Percentiles rank a stretch among this genome's conserved stretches.
These are phyloP conservation scores for Phytophthora fragariaefolia DNA, from an alignment of 352 stramenopile species.

Conservation along the genomic window DNA sequence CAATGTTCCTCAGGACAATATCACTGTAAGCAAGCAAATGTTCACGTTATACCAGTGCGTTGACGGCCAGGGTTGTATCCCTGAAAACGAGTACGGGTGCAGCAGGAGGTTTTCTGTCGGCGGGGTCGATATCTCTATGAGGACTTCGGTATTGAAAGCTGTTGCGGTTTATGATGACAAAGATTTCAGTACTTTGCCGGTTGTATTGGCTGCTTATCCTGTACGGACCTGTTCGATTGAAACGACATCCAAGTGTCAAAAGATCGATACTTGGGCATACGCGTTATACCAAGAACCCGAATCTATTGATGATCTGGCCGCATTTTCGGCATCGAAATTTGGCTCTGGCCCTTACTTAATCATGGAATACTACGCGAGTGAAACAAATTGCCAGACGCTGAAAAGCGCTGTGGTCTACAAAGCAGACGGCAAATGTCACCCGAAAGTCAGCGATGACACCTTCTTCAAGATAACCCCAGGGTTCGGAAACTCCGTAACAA, in stretches of 20 bases:
- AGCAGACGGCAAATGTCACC: slow-evolving; percentile 5
- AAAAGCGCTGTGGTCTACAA: not conserved
- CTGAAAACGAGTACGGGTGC: not conserved
- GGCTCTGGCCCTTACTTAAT: not conserved
- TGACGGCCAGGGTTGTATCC: not conserved
- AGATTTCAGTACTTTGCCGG: not conserved
- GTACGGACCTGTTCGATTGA: not conserved
- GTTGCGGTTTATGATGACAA: not conserved
- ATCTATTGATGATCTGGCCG: not conserved
- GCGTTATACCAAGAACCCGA: not conserved
- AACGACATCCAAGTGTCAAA: not conserved
- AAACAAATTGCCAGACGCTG: not conserved
- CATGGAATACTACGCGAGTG: not conserved
- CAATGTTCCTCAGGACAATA: not conserved
- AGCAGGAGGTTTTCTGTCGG: not conserved
- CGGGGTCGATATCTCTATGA: not conserved
- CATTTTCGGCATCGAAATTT: not conserved
- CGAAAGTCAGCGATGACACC: not conserved
- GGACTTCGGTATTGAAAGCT: not conserved
- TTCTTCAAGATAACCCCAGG: slow-evolving; percentile 7
- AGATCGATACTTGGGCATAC: not conserved
- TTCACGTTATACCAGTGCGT: not conserved
- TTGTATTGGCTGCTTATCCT: not conserved
- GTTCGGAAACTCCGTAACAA: not conserved
- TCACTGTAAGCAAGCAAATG: not conserved